Percentiles rank a stretch among this genome's conserved stretches.
These are phyloP conservation scores for Aphelidium insulamus DNA, from an alignment of 371 early-diverging fungal genomes.

Conservation along the genomic window DNA sequence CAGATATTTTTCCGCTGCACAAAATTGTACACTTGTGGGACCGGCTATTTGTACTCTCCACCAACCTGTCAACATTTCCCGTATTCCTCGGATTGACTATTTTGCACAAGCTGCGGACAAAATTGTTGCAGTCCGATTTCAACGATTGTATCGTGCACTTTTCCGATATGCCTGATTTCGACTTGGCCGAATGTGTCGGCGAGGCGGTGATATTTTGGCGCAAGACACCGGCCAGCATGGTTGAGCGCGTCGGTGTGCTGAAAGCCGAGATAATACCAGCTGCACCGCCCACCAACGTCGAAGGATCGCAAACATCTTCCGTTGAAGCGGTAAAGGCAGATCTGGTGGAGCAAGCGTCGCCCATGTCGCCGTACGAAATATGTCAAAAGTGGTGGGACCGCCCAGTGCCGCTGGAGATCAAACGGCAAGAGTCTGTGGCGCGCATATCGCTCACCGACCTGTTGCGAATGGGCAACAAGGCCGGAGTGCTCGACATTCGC, in stretches of 20 bases:
- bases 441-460: slow-evolving; percentile 27
- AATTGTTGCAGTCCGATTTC: slow-evolving; percentile 30
- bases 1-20: slow-evolving; percentile 56
- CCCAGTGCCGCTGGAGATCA: slow-evolving; percentile 21
- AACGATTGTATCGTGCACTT: slow-evolving; percentile 36
- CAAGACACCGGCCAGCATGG: slow-evolving; percentile 27
- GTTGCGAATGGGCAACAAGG: slow-evolving; percentile 17
- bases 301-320: neutral
- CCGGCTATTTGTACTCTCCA: slow-evolving; percentile 31
- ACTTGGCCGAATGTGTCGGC: slow-evolving; percentile 42
- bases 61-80: slow-evolving; percentile 35
- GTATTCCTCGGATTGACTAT: slow-evolving; percentile 47
- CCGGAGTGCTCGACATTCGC: slow-evolving; percentile 32
- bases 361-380: slow-evolving; percentile 1
- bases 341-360: neutral
- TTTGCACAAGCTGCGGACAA: slow-evolving; percentile 31
- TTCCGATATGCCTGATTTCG: slow-evolving; percentile 40
- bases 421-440: slow-evolving; percentile 30
- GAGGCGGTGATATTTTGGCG: slow-evolving; percentile 39
- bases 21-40: slow-evolving; percentile 61
- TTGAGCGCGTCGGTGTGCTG: neutral
- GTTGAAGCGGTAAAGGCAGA: neutral
- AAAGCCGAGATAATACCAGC: neutral
- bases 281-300: neutral
- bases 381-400: slow-evolving; percentile 27